phyloP scores from a whole-genome alignment of 768 basidiomycete species.

The Fistulinella prunicolor region DNA sequence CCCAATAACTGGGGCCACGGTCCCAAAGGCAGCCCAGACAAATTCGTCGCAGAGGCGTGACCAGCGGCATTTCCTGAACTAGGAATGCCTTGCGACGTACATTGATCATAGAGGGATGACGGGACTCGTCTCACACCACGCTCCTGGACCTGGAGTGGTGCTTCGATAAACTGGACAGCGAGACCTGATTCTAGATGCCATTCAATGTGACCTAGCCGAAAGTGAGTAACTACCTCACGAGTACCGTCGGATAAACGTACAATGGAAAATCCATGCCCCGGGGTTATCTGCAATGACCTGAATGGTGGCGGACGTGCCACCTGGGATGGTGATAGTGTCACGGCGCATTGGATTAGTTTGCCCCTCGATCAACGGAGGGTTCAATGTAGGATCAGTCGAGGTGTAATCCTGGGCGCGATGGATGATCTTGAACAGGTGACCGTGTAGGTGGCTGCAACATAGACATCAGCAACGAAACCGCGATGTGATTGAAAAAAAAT shows the following conservation, averaged over 20 bases:
- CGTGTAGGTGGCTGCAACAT: slow-evolving; percentile 78
- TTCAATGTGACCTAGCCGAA: slow-evolving; percentile 65
- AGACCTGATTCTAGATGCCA: slow-evolving; percentile 87
- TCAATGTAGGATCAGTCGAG: slow-evolving; percentile 69
- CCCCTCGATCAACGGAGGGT: slow-evolving; percentile 76
- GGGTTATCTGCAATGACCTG: slow-evolving; percentile 89
- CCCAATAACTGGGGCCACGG: slow-evolving; percentile 73
- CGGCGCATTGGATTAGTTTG: slow-evolving; percentile 89
- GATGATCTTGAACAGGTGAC: slow-evolving; percentile 84
- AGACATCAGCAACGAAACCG: not conserved
- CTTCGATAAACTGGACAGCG: slow-evolving; percentile 81
- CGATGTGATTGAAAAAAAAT: not conserved
- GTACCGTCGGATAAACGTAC: slow-evolving; percentile 38
- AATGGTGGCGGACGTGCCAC: slow-evolving; percentile 64
- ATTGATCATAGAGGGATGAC: slow-evolving; percentile 65
- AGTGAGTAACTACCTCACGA: not conserved
- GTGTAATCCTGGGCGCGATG: slow-evolving; percentile 67
- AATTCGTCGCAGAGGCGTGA: slow-evolving; percentile 61
- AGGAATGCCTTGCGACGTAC: slow-evolving; percentile 55
- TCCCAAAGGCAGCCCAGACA: slow-evolving; percentile 59
- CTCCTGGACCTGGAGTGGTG: slow-evolving; percentile 68
- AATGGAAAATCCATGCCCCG: slow-evolving; percentile 85
- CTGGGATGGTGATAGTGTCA: slow-evolving; percentile 81
- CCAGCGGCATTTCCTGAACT: slow-evolving; percentile 88
- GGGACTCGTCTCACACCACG: slow-evolving; percentile 47